phyloP scores from a whole-genome alignment of 345 rosid species.

The Heritiera littoralis region DNA sequence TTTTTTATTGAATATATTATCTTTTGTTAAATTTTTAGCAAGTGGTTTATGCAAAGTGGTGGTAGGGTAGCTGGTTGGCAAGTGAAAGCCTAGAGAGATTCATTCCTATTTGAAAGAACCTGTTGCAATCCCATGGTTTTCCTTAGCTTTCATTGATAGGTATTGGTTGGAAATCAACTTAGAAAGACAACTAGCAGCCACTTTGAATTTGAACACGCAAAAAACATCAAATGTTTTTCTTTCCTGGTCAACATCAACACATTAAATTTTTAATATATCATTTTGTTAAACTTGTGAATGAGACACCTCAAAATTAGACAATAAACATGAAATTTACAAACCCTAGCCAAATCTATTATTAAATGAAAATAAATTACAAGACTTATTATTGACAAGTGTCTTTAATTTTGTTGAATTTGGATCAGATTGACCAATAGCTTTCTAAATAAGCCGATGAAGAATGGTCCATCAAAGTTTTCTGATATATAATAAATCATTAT shows the following conservation, averaged over 20 bases:
- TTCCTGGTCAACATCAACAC: background rate
- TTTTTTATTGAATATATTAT: too few relatives aligned
- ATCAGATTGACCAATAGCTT: too few relatives aligned
- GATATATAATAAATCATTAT: too few relatives aligned
- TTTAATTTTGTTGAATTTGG: too few relatives aligned
- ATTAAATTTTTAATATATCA: background rate
- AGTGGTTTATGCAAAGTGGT: background rate
- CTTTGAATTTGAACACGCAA: background rate
- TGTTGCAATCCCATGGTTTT: background rate
- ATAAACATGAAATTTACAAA: background rate
- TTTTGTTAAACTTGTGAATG: background rate
- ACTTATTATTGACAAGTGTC: too few relatives aligned
- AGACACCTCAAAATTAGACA: background rate
- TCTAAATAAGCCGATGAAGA: too few relatives aligned
- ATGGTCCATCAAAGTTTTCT: too few relatives aligned
- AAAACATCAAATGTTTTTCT: background rate
- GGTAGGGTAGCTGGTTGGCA: background rate
- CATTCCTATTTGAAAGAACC: background rate
- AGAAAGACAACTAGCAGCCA: constrained; percentile 6
- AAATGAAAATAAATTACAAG: too few relatives aligned
- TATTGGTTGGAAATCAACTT: background rate
- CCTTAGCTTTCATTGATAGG: background rate
- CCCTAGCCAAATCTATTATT: background rate
- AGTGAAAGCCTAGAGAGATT: background rate
- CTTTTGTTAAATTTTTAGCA: too few relatives aligned